Conservation (phyloP, 2,329 filamentous ascomycete species). For the Elsinoe necatrix region DNA sequence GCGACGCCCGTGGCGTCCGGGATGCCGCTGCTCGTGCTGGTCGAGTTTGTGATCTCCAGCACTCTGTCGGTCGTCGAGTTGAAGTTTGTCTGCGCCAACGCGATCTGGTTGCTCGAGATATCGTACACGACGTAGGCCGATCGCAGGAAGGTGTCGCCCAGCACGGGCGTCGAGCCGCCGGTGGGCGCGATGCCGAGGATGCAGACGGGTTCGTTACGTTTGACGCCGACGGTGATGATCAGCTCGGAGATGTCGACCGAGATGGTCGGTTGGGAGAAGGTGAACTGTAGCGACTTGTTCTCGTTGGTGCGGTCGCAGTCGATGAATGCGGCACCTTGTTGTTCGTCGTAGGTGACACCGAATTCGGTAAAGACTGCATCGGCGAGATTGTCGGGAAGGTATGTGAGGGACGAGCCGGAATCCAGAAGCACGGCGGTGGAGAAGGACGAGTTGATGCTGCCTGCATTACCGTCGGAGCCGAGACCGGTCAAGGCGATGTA, state of each 20-base stretch:
- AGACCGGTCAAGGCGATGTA: constrained; percentile 45
- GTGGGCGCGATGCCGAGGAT: constrained; percentile 47
- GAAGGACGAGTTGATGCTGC: constrained; percentile 36
- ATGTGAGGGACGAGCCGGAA: constrained; percentile 65
- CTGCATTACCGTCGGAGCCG: constrained; percentile 35
- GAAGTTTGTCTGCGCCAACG: constrained; percentile 53
- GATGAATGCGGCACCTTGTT: constrained; percentile 41
- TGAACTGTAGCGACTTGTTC: constrained; percentile 46
- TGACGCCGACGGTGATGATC: constrained; percentile 42
- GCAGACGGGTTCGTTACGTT: constrained; percentile 35
- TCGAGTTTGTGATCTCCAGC: constrained; percentile 43
- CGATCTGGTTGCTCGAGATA: constrained; percentile 51
- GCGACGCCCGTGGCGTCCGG: constrained; percentile 46
- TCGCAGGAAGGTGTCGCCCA: constrained; percentile 56
- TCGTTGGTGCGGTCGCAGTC: constrained; percentile 46
- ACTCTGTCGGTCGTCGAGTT: constrained; percentile 46
- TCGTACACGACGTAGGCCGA: constrained; percentile 58
- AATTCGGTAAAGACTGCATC: constrained; percentile 34
- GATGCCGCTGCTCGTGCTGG: constrained; percentile 37
- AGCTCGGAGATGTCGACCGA: constrained; percentile 48
- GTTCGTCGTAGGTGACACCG: constrained; percentile 35
- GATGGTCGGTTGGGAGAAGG: constrained; percentile 49
- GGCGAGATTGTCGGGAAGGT: constrained; percentile 56
- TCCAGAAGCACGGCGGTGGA: constrained; percentile 57
- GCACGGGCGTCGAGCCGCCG: constrained; percentile 40